Conservation (phyloP, 2,329 filamentous ascomycete species). For the Aspergillus jensenii region DNA sequence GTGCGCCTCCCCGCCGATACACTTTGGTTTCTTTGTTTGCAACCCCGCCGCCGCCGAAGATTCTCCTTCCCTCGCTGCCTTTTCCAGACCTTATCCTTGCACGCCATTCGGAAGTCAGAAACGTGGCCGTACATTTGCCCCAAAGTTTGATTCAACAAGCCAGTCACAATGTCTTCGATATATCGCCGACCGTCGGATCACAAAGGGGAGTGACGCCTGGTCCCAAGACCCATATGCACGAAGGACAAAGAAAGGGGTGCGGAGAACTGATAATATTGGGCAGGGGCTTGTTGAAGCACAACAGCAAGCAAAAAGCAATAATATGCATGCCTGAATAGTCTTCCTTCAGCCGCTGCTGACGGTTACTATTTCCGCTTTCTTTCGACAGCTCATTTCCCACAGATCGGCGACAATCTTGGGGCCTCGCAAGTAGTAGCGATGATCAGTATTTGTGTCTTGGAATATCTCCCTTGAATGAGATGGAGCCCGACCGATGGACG, state of each 20-base stretch:
- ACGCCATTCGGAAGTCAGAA: neutral
- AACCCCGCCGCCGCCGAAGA: neutral
- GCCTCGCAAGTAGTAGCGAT: neutral
- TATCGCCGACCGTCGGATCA: neutral
- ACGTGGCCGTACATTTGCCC: neutral
- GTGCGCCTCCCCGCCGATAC: neutral
- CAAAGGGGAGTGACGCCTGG: neutral
- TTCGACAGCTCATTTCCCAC: conserved; percentile 2
- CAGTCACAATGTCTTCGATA: neutral
- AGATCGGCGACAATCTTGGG: neutral
- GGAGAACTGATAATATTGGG: neutral
- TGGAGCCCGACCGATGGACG: neutral
- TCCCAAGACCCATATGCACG: neutral
- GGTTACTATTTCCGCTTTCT: neutral
- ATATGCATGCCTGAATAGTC: neutral
- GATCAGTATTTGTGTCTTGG: neutral
- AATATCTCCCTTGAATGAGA: neutral
- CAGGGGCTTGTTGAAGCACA: neutral
- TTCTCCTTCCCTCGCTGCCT: neutral
- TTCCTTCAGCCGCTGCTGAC: neutral
- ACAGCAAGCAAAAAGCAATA: conserved; percentile 3
- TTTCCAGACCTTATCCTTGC: neutral
- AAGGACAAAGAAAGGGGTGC: neutral
- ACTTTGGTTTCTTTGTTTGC: neutral
- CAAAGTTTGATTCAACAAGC: neutral